phyloP scores from a whole-genome alignment of 805 yeast species.

The Candida dajiaensis region DNA sequence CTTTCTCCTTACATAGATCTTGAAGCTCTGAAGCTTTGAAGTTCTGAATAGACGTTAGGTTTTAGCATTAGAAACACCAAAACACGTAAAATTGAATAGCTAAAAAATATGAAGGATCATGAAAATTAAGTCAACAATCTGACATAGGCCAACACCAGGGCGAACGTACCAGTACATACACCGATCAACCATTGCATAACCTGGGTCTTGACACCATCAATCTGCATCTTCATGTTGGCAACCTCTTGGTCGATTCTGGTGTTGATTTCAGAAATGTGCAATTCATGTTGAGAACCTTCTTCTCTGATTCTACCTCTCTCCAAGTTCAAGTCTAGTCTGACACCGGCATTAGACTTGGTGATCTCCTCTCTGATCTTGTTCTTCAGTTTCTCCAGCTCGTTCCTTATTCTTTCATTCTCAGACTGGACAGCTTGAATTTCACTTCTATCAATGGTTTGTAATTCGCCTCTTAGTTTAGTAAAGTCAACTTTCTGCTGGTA shows the following conservation, averaged over 20 bases:
- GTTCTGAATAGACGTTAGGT: background rate
- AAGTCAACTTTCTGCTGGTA: slow-evolving; percentile 97
- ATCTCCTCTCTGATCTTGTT: slow-evolving; percentile 87
- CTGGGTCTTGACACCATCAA: slow-evolving; percentile 91
- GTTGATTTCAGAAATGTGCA: slow-evolving; percentile 90
- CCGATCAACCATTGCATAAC: slow-evolving; percentile 98
- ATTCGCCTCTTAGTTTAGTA: slow-evolving; percentile 88
- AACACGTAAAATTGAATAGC: background rate
- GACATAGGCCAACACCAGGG: slow-evolving; percentile 86
- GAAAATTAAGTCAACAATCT: slow-evolving; percentile 54
- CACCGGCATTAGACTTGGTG: slow-evolving; percentile 84
- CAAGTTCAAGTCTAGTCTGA: slow-evolving; percentile 80
- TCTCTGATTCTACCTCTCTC: slow-evolving; percentile 96
- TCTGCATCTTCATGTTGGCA: slow-evolving; percentile 90
- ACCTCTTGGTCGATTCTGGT: slow-evolving; percentile 94
- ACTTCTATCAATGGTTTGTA: slow-evolving; percentile 79
- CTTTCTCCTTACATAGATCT: background rate
- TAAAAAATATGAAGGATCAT: too few relatives aligned
- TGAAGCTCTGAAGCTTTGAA: background rate
- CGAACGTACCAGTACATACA: slow-evolving; percentile 97
- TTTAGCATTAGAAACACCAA: background rate
- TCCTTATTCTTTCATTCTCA: slow-evolving; percentile 79
- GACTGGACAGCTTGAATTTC: slow-evolving; percentile 78
- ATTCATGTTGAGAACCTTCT: slow-evolving; percentile 87
- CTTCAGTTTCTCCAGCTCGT: slow-evolving; percentile 81